Evolutionary conservation across 371 early-diverging fungal genomes (phyloP).

Genomic region (Synchytrium microbalum): DNA sequence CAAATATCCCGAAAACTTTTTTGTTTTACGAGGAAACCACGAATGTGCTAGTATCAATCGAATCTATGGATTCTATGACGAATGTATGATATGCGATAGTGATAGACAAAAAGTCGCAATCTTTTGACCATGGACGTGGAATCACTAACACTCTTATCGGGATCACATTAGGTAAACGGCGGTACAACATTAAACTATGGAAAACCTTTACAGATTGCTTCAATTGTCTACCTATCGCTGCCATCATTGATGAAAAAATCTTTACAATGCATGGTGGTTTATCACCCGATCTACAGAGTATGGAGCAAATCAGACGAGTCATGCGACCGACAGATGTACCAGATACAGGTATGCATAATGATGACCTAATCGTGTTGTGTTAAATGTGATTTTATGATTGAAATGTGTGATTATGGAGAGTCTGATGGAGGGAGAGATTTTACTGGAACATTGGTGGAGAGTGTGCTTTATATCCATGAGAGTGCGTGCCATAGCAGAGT

Average conservation of each 20-base stretch:
- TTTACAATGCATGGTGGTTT: slow-evolving; percentile 97
- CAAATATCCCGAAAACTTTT: slow-evolving; percentile 95
- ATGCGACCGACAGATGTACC: slow-evolving; percentile 94
- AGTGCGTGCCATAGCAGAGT: too few species aligned
- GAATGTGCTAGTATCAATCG: slow-evolving; percentile 90
- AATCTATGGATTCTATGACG: slow-evolving; percentile 98
- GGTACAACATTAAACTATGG: slow-evolving; percentile 91
- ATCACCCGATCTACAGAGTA: slow-evolving; percentile 73
- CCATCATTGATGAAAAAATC: slow-evolving; percentile 87
- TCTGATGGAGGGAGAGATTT: too few species aligned
- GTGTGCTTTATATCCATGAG: too few species aligned
- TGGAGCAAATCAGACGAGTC: slow-evolving; percentile 87
- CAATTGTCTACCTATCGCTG: slow-evolving; percentile 90
- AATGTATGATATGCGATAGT: slow-evolving; percentile 56
- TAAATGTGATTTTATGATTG: slow-evolving; percentile 38
- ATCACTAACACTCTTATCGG: neutral
- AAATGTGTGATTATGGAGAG: slow-evolving; percentile 15
- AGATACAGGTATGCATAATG: slow-evolving; percentile 58
- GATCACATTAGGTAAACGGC: slow-evolving; percentile 58
- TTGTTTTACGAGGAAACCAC: slow-evolving; percentile 93
- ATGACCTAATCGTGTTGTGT: slow-evolving; percentile 12
- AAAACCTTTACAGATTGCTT: slow-evolving; percentile 89
- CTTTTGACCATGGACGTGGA: neutral
- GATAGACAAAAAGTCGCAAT: neutral
- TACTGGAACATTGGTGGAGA: too few species aligned